Evolutionary conservation across 2,329 filamentous ascomycete genomes (phyloP).

Genomic region (Pseudogymnoascus sp.): DNA sequence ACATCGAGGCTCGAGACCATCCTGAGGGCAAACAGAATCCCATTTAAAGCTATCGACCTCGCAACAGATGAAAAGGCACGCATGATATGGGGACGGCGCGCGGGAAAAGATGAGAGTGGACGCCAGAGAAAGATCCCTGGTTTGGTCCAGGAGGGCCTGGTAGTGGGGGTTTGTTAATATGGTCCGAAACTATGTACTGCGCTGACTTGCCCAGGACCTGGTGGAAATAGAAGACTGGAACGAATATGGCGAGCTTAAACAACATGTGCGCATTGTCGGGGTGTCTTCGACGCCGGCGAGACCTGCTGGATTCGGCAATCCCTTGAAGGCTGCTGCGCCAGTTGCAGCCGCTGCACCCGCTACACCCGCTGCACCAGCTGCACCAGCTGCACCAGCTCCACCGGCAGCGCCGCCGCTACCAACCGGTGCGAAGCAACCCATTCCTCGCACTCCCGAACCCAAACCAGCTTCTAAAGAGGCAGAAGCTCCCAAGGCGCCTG

Average conservation of each 20-base stretch:
- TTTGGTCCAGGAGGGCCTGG: conserved; percentile 76
- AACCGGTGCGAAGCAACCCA: conserved; percentile 5
- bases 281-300: conserved; percentile 31
- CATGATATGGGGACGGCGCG: conserved; percentile 79
- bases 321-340: conserved; percentile 12
- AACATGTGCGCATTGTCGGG: conserved; percentile 63
- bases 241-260: conserved; percentile 90
- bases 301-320: background rate
- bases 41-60: conserved; percentile 86
- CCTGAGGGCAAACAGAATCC: conserved; percentile 86
- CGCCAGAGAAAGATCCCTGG: conserved; percentile 73
- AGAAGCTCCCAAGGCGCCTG: conserved; percentile 12
- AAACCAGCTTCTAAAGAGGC: conserved; percentile 18
- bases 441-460: conserved; percentile 17
- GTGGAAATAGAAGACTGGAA: conserved; percentile 98
- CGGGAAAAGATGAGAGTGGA: conserved; percentile 60
- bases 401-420: conserved; percentile 18
- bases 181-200: background rate
- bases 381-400: conserved; percentile 16
- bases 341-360: conserved; percentile 19
- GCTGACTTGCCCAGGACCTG: conserved; percentile 57
- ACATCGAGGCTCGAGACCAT: conserved; percentile 95
- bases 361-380: conserved; percentile 29
- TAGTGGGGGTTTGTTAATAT: conserved; percentile 66
- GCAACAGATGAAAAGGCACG: conserved; percentile 84